Evolutionary conservation across 306 rosid genomes (phyloP).

Genomic region (Albizia julibrissin): DNA sequence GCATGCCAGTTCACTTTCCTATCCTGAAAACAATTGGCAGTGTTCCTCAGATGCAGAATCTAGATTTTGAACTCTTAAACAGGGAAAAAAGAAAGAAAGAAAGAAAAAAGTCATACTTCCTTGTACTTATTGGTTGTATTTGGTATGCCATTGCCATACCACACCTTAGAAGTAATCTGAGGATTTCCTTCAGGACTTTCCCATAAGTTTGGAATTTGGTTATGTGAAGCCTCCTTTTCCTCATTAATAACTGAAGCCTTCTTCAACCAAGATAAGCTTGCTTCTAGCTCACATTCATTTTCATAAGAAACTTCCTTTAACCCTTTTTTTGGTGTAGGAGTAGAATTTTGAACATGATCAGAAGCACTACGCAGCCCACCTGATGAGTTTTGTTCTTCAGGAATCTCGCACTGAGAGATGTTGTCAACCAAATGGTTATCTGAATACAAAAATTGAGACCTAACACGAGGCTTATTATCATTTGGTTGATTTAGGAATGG

Average conservation of each 20-base stretch:
- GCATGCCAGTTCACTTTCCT: constrained; percentile 98
- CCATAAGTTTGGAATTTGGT: constrained; percentile 24
- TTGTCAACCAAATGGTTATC: constrained; percentile 44
- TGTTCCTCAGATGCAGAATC: constrained; percentile 18
- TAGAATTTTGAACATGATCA: constrained; percentile 44
- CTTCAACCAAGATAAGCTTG: constrained; percentile 80
- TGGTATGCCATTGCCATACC: constrained; percentile 94
- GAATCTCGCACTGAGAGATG: constrained; percentile 40
- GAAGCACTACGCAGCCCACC: constrained; percentile 43
- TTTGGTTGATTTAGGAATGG: constrained; percentile 41
- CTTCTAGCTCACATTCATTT: constrained; percentile 55
- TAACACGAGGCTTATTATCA: constrained; percentile 53
- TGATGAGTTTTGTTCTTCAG: constrained; percentile 41
- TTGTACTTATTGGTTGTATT: constrained; percentile 91
- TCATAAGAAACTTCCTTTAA: neutral
- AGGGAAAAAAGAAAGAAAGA: constrained; percentile 20
- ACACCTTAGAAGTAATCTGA: constrained; percentile 66
- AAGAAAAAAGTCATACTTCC: constrained; percentile 54
- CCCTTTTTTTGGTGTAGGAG: constrained; percentile 37
- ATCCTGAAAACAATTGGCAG: constrained; percentile 55
- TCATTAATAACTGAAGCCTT: constrained; percentile 49
- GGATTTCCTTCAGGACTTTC: constrained; percentile 48
- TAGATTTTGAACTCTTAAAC: neutral
- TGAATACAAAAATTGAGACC: constrained; percentile 63
- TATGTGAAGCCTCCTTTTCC: constrained; percentile 33